These are phyloP conservation scores for Nothopassalora personata DNA, from an alignment of 2,329 filamentous ascomycete species.

Conservation along the genomic window DNA sequence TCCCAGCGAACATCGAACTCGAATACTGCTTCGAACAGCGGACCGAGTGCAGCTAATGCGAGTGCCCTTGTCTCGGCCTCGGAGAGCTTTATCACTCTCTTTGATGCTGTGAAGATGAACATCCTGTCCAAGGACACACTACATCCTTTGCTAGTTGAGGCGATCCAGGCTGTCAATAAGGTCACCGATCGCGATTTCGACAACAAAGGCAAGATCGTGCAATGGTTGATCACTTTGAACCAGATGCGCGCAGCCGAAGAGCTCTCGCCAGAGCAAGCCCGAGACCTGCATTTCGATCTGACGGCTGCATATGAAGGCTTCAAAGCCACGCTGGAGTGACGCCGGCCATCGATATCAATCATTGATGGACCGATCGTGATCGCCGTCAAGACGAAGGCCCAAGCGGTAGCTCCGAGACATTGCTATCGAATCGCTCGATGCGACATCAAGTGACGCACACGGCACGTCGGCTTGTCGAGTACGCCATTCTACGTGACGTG, in stretches of 20 bases:
- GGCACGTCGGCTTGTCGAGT: not conserved
- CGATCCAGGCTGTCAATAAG: conserved; percentile 95
- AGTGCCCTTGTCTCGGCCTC: conserved; percentile 76
- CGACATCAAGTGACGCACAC: not conserved
- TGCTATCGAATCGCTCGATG: not conserved
- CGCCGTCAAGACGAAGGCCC: not conserved
- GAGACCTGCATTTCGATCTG: conserved; percentile 88
- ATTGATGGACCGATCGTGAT: not conserved
- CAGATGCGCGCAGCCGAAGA: conserved; percentile 97
- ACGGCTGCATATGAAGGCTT: conserved; percentile 93
- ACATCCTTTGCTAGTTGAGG: conserved; percentile 90
- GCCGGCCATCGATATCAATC: not conserved
- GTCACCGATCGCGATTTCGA: conserved; percentile 95
- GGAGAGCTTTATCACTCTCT: conserved; percentile 96
- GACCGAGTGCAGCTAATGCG: conserved; percentile 23
- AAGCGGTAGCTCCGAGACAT: not conserved
- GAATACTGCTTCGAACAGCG: conserved; percentile 13
- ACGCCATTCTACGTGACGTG: not conserved
- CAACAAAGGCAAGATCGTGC: conserved; percentile 91
- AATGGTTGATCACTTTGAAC: conserved; percentile 95
- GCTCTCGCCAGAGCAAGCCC: conserved; percentile 75
- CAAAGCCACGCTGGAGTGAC: conserved; percentile 62
- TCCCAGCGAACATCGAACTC: conserved; percentile 18
- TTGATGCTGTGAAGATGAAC: conserved; percentile 89
- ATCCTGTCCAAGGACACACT: conserved; percentile 91